phyloP scores from a whole-genome alignment of 192 early-diverging fungal genomes.

The Umbelopsis vinacea region DNA sequence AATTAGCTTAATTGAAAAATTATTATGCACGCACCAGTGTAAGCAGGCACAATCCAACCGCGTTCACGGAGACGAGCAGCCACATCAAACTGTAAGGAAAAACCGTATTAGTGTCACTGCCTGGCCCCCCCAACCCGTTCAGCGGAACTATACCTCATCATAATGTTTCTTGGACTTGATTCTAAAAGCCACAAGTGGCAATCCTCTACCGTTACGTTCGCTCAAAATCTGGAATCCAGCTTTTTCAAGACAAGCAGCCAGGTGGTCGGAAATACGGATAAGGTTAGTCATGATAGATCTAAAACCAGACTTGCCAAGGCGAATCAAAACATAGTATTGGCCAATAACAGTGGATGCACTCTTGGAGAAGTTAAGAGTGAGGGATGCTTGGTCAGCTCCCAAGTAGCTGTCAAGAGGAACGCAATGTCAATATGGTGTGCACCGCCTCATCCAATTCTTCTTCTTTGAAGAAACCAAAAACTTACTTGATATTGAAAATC shows the following conservation, averaged over 20 bases:
- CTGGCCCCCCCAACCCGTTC: no score
- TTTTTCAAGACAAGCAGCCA: conserved; percentile 56
- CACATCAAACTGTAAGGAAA: conserved; percentile 58
- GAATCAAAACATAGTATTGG: conserved; percentile 85
- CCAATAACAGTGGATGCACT: conserved; percentile 71
- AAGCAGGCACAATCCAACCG: conserved; percentile 81
- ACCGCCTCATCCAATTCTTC: no score
- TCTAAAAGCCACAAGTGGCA: conserved; percentile 69
- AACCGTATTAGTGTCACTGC: neutral
- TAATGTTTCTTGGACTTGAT: conserved; percentile 43
- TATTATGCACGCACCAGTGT: conserved; percentile 30
- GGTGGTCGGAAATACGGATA: conserved; percentile 57
- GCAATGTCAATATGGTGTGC: neutral
- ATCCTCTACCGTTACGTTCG: conserved; percentile 43
- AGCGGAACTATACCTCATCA: conserved; percentile 33
- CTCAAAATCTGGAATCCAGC: conserved; percentile 66
- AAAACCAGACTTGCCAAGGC: conserved; percentile 71
- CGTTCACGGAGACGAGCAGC: conserved; percentile 62
- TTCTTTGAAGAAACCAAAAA: neutral
- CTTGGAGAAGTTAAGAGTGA: conserved; percentile 81
- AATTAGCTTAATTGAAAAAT: neutral
- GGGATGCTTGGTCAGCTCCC: conserved; percentile 45
- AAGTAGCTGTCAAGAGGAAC: neutral
- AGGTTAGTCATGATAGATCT: conserved; percentile 67
- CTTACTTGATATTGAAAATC: conserved; percentile 63